phyloP scores from a whole-genome alignment of 2,329 filamentous ascomycete genomes.

The Hirsutella rhossiliensis region DNA sequence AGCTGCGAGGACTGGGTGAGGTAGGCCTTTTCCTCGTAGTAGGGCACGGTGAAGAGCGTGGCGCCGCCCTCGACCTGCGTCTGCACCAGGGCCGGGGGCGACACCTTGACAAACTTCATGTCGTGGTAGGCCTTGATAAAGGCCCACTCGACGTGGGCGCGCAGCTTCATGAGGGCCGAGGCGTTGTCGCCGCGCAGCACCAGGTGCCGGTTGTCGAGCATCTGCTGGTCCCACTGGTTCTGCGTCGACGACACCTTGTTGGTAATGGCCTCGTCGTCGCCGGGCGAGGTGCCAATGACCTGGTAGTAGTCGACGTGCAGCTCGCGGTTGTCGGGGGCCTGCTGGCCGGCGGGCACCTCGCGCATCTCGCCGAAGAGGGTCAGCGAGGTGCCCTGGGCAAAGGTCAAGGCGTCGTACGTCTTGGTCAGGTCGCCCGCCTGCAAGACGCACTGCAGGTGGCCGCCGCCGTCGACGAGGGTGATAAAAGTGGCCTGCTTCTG shows the following conservation, averaged over 20 bases:
- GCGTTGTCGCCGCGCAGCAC: constrained; percentile 74
- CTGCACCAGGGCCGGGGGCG: constrained; percentile 82
- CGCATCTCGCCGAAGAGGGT: constrained; percentile 75
- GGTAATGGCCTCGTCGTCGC: constrained; percentile 84
- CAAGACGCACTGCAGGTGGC: constrained; percentile 28
- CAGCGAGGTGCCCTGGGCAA: constrained; percentile 81
- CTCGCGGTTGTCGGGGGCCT: constrained; percentile 75
- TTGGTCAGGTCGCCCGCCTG: constrained; percentile 62
- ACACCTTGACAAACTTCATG: constrained; percentile 67
- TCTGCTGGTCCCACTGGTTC: constrained; percentile 32
- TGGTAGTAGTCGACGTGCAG: constrained; percentile 83
- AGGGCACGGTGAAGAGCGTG: constrained; percentile 80
- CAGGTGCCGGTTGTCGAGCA: constrained; percentile 75
- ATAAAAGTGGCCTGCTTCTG: constrained; percentile 84
- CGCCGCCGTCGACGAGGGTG: constrained; percentile 71
- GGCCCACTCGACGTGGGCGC: constrained; percentile 66
- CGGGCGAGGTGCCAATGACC: constrained; percentile 66
- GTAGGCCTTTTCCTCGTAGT: constrained; percentile 84
- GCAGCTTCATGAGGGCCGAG: constrained; percentile 78
- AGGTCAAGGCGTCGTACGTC: constrained; percentile 81
- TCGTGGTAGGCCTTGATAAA: constrained; percentile 74
- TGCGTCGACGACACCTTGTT: constrained; percentile 48
- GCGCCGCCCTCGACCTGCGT: constrained; percentile 89
- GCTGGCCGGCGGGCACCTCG: constrained; percentile 63
- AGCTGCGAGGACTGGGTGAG: constrained; percentile 95